These are phyloP conservation scores for Trichoderma asperelloides DNA, from an alignment of 495 filamentous ascomycete genomes.

Conservation along the genomic window DNA sequence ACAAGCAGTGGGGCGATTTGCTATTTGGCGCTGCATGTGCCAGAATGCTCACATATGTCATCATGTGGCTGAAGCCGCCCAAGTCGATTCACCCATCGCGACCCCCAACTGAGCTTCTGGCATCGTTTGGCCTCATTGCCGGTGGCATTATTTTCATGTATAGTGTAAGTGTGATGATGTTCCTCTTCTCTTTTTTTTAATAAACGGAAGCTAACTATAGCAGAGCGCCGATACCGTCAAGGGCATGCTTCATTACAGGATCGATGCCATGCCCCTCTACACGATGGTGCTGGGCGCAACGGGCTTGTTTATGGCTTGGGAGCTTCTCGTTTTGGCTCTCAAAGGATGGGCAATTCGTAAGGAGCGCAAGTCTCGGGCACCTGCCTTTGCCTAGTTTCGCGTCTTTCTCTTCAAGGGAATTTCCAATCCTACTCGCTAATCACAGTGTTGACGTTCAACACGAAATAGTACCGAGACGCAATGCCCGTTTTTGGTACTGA, in stretches of 20 bases:
- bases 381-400: neutral
- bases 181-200: neutral
- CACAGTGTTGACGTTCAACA: neutral
- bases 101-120: constrained; percentile 83
- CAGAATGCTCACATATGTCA: constrained; percentile 68
- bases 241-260: constrained; percentile 64
- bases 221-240: constrained; percentile 63
- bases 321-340: constrained; percentile 66
- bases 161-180: constrained; percentile 50
- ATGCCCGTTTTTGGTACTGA: neutral
- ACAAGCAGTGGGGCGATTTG: constrained; percentile 88
- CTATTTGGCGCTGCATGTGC: constrained; percentile 74
- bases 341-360: constrained; percentile 79
- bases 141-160: constrained; percentile 92
- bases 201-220: neutral
- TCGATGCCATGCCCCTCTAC: constrained; percentile 87
- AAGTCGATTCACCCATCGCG: constrained; percentile 74
- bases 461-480: neutral
- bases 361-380: constrained; percentile 28
- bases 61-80: constrained; percentile 75
- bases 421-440: neutral
- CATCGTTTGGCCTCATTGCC: constrained; percentile 76
- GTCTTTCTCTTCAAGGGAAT: neutral
- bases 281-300: constrained; percentile 81
- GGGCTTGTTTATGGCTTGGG: constrained; percentile 79